Percentiles rank a stretch among this genome's conserved stretches.
Evolutionary conservation across 345 rosid genomes (phyloP).

Genomic region (Arabis hirsuta): DNA sequence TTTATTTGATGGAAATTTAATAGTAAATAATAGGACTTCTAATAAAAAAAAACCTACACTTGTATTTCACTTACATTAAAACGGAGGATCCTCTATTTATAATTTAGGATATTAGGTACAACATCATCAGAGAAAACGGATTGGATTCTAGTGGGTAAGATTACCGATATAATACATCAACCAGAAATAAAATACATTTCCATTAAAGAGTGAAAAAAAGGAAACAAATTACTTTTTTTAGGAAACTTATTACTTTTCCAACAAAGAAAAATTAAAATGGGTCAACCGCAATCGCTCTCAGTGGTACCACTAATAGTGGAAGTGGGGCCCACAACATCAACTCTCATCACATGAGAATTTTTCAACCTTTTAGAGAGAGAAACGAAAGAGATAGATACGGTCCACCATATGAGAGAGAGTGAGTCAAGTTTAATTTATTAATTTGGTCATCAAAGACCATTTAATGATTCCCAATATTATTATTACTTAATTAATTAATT

Average conservation of each 20-base stretch:
- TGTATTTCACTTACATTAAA: too few relatives aligned
- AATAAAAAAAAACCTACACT: too few relatives aligned
- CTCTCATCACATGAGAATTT: slow-evolving; percentile 49
- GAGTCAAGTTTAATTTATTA: slow-evolving; percentile 44
- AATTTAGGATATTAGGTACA: slow-evolving; percentile 29
- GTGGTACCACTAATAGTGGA: slow-evolving; percentile 35
- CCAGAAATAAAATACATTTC: neutral
- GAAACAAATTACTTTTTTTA: neutral
- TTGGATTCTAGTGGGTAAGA: slow-evolving; percentile 38
- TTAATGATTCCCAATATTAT: neutral
- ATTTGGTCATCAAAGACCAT: slow-evolving; percentile 29
- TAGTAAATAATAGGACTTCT: too few relatives aligned
- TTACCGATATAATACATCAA: neutral
- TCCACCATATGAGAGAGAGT: slow-evolving; percentile 33
- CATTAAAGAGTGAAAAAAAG: slow-evolving; percentile 19
- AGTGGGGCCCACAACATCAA: slow-evolving; percentile 34
- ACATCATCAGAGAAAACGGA: slow-evolving; percentile 21
- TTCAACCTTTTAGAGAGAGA: slow-evolving; percentile 37
- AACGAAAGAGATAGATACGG: slow-evolving; percentile 38
- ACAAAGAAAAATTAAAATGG: neutral
- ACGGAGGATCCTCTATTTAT: too few relatives aligned
- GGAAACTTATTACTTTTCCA: neutral
- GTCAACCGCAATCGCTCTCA: slow-evolving; percentile 44
- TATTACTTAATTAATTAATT: neutral
- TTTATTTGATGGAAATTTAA: too few relatives aligned